These are phyloP conservation scores for Filobasidium uniguttulatum DNA, from an alignment of 1,284 basidiomycete genomes.

Conservation along the genomic window DNA sequence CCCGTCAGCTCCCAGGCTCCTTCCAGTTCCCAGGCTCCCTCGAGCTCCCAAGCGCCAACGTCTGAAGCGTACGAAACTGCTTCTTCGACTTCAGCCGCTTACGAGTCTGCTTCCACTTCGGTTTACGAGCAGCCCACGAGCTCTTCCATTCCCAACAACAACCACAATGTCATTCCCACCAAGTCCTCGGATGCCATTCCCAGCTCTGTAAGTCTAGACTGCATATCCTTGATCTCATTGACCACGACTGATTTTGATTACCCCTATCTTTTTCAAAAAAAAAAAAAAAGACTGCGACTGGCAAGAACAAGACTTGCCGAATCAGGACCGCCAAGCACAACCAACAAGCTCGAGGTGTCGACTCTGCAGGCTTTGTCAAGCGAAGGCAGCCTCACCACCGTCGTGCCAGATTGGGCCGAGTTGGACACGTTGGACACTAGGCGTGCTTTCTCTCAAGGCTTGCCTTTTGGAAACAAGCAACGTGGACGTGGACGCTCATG, in stretches of 20 bases:
- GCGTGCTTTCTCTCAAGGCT: no score
- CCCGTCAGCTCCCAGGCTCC: not conserved
- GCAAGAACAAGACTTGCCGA: not conserved
- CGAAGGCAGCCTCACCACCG: no score
- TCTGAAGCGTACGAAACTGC: not conserved
- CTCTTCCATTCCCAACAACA: not conserved
- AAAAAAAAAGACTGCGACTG: not conserved
- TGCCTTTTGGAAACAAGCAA: no score
- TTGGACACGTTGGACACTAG: not conserved
- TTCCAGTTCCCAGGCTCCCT: not conserved
- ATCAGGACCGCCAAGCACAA: not conserved
- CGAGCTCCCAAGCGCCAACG: not conserved
- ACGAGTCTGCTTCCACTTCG: conserved; percentile 43
- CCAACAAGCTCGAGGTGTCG: no score
- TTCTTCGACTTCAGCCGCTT: conserved; percentile 18
- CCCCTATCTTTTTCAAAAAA: no score
- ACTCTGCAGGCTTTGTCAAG: no score
- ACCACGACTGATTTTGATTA: not conserved
- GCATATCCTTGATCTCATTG: not conserved
- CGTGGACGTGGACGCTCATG: no score
- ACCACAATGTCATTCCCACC: conserved; percentile 5
- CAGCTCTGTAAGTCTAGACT: not conserved
- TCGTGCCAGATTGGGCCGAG: not conserved
- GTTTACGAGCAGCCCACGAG: not conserved
- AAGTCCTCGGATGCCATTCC: not conserved